Evolutionary conservation across 257 asterid genomes (phyloP).

Genomic region (Salvia splendens): DNA sequence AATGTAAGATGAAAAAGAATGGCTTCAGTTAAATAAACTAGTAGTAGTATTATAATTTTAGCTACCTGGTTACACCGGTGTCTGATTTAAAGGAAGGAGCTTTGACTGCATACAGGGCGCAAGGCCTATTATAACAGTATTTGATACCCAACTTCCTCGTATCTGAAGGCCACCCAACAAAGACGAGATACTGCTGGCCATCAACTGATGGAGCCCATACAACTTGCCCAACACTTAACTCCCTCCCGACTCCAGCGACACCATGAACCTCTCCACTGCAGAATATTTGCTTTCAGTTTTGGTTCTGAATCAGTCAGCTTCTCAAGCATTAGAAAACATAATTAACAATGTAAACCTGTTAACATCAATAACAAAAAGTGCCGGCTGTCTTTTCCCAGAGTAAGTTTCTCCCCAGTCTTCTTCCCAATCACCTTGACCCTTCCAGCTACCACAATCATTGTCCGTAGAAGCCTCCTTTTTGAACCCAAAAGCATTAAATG

Average conservation of each 20-base stretch:
- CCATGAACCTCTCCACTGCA: slow-evolving; percentile 78
- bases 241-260: slow-evolving; percentile 60
- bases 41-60: slow-evolving; percentile 23
- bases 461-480: slow-evolving; percentile 55
- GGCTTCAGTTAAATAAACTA: slow-evolving; percentile 9
- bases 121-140: slow-evolving; percentile 82
- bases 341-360: slow-evolving; percentile 48
- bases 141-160: slow-evolving; percentile 79
- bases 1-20: slow-evolving; percentile 9
- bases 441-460: slow-evolving; percentile 80
- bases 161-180: slow-evolving; percentile 92
- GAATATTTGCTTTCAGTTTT: slow-evolving; percentile 26
- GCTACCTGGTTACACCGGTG: slow-evolving; percentile 42
- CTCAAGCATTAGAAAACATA: background rate
- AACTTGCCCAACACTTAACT: slow-evolving; percentile 87
- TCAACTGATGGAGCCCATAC: slow-evolving; percentile 75
- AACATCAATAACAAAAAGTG: slow-evolving; percentile 70
- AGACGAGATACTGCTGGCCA: slow-evolving; percentile 58
- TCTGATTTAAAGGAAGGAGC: slow-evolving; percentile 57
- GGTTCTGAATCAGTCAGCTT: slow-evolving; percentile 20
- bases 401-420: slow-evolving; percentile 99
- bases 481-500: slow-evolving; percentile 60
- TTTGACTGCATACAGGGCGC: slow-evolving; percentile 78
- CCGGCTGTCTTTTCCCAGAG: slow-evolving; percentile 83
- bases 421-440: slow-evolving; percentile 93